These are phyloP conservation scores for Scedosporium boydii DNA, from an alignment of 2,329 filamentous ascomycete species.

Conservation along the genomic window DNA sequence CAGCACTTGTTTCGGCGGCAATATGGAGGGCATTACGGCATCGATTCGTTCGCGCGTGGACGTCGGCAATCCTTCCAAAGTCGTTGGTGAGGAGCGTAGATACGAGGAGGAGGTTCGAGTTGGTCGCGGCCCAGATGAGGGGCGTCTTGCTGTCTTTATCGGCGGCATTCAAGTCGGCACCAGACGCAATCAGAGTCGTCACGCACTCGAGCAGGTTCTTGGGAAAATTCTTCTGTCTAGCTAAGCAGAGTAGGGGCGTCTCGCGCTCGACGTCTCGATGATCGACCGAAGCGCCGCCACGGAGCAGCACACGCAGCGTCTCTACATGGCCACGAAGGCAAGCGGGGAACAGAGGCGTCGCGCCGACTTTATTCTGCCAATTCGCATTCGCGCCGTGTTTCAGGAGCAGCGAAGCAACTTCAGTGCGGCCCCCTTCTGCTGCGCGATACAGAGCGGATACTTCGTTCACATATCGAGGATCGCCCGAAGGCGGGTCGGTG, in stretches of 20 bases:
- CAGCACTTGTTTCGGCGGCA: constrained; percentile 19
- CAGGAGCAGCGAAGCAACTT: constrained; percentile 5
- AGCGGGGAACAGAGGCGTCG: constrained; percentile 1
- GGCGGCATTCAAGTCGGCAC: constrained; percentile 12
- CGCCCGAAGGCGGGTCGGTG: constrained; percentile 6
- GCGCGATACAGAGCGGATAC: constrained; percentile 11
- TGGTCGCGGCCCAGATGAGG: constrained; percentile 14
- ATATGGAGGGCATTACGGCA: constrained; percentile 22
- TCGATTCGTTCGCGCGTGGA: constrained; percentile 17
- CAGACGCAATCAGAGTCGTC: constrained; percentile 9
- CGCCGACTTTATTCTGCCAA: neutral
- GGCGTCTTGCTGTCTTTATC: constrained; percentile 12
- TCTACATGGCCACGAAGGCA: neutral
- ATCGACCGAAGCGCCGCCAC: neutral
- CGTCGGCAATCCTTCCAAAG: constrained; percentile 17
- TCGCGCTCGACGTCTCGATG: neutral
- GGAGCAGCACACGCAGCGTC: constrained; percentile 1
- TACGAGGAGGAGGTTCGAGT: constrained; percentile 21
- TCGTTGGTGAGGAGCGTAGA: constrained; percentile 18
- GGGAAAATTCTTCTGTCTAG: neutral
- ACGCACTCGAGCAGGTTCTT: constrained; percentile 1
- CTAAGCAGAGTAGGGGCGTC: neutral
- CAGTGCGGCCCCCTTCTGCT: constrained; percentile 11
- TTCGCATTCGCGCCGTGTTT: neutral
- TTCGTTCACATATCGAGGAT: neutral